phyloP scores from a whole-genome alignment of 2,329 filamentous ascomycete species.

The Drechslerella dactyloides region DNA sequence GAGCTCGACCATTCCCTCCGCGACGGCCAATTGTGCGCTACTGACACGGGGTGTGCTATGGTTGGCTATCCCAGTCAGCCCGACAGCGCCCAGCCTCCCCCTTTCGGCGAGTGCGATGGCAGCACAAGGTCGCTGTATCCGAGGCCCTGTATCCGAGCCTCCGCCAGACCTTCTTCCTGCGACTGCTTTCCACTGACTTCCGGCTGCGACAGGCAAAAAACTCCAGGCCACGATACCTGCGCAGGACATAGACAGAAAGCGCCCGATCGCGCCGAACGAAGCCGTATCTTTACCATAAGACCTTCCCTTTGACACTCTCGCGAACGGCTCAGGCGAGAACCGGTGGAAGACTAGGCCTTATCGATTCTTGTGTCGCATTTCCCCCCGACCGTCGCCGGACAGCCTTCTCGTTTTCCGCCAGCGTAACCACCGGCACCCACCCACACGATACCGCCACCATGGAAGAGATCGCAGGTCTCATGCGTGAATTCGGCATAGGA shows the following conservation, averaged over 20 bases:
- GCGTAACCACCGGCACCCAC: not conserved
- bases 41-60: not conserved
- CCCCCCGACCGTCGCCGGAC: slow-evolving; percentile 3
- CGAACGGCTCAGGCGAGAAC: not conserved
- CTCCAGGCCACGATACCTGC: not conserved
- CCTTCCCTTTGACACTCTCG: not conserved
- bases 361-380: not conserved
- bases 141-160: slow-evolving; percentile 21
- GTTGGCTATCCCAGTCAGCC: not conserved
- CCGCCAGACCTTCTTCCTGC: slow-evolving; percentile 16
- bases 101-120: slow-evolving; percentile 39
- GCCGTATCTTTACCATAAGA: not conserved
- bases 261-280: slow-evolving; percentile 1
- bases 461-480: slow-evolving; percentile 42
- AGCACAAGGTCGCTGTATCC: not conserved
- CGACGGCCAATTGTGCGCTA: not conserved
- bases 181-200: not conserved
- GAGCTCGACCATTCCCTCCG: not conserved
- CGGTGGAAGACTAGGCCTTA: not conserved
- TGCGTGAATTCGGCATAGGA: slow-evolving; percentile 40
- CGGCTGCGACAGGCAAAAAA: not conserved
- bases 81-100: slow-evolving; percentile 34
- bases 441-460: slow-evolving; percentile 17
- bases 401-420: not conserved
- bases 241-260: not conserved